phyloP scores from a whole-genome alignment of 2,329 filamentous ascomycete species.

The Sclerotinia glacialis region DNA sequence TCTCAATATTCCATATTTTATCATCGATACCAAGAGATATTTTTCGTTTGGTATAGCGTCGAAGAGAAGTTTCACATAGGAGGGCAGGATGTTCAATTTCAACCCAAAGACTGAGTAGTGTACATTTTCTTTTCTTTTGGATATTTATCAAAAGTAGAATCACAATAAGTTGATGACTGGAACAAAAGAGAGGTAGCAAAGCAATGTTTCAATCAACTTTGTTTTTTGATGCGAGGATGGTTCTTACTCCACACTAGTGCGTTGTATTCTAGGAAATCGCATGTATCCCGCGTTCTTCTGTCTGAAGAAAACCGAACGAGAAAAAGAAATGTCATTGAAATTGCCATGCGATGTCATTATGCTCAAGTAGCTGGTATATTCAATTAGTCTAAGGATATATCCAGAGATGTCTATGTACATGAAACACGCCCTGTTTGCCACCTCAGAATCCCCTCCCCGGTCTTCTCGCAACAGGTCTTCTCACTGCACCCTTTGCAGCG shows the following conservation, averaged over 20 bases:
- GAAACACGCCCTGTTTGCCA: background rate
- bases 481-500: conserved; percentile 23
- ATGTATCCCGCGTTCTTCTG: too few species aligned
- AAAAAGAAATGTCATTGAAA: background rate
- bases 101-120: background rate
- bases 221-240: background rate
- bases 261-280: background rate
- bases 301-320: background rate
- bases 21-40: background rate
- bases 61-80: too few species aligned
- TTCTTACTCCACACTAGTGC: background rate
- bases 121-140: background rate
- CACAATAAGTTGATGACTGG: background rate
- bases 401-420: background rate
- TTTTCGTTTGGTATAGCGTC: background rate
- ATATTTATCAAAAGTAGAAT: background rate
- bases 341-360: background rate
- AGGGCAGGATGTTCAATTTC: background rate
- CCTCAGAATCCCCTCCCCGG: conserved; percentile 23
- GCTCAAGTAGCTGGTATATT: conserved; percentile 8
- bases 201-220: background rate
- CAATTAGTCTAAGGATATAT: background rate
- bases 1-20: too few species aligned
- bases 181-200: background rate
- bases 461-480: conserved; percentile 19